A percentile compares a stretch with the other conserved stretches of the same genome.
phyloP scores from a whole-genome alignment of 169 alveolate genomes.

The Babesia gibsoni region DNA sequence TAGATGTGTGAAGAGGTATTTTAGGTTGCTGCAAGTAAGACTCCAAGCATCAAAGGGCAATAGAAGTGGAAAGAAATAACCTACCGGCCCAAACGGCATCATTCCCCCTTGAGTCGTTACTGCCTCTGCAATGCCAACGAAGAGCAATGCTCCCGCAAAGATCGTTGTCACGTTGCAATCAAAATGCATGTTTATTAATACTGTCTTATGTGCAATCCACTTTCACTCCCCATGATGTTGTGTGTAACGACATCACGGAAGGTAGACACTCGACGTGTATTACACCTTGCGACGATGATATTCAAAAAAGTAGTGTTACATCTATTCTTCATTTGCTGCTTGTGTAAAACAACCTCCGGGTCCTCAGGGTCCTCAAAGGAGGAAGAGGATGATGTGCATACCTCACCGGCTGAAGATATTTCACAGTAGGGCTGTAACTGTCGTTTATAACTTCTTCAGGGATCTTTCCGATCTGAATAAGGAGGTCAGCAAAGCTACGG shows the following conservation, averaged over 20 bases:
- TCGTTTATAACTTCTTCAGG: not conserved
- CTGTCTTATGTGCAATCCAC: slow-evolving; percentile 2
- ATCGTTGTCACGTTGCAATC: not conserved
- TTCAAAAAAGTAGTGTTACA: not conserved
- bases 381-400: not conserved
- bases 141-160: not conserved
- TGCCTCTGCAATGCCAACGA: not conserved
- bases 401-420: slow-evolving; percentile 26
- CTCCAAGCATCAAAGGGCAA: too few relatives aligned
- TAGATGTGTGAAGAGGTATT: not conserved
- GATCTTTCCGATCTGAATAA: slow-evolving; percentile 39
- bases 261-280: not conserved
- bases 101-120: not conserved
- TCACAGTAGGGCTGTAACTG: not conserved
- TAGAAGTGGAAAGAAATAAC: too few relatives aligned
- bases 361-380: not conserved
- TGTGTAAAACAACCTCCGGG: not conserved
- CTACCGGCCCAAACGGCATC: slow-evolving; percentile 35
- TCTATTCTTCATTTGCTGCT: not conserved
- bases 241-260: slow-evolving; percentile 36
- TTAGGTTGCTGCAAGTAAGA: too few relatives aligned
- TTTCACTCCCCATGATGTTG: slow-evolving; percentile 25
- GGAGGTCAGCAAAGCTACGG: slow-evolving; percentile 34
- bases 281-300: not conserved
- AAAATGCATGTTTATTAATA: not conserved